A percentile compares a stretch with the other conserved stretches of the same genome.
These are phyloP conservation scores for Cyclostephanos tholiformis DNA, from an alignment of 108 stramenopile species.

Conservation along the genomic window DNA sequence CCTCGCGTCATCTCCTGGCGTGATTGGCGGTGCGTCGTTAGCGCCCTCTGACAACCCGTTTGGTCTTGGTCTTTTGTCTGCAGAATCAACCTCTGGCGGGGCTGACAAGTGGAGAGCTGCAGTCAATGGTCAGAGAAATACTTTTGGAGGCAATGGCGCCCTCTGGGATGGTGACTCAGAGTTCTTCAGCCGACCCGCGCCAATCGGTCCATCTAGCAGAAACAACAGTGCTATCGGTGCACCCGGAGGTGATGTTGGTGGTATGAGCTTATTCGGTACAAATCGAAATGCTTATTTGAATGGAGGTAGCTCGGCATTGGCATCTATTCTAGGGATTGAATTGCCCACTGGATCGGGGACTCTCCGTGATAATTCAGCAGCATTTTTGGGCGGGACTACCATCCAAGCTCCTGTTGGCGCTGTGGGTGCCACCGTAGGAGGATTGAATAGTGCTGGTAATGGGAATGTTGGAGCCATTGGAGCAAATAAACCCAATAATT, in stretches of 20 bases:
- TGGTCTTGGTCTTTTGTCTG: conserved; percentile 30
- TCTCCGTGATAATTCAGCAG: conserved; percentile 56
- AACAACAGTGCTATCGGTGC: conserved; percentile 17
- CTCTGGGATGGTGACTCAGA: conserved; percentile 40
- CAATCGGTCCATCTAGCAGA: conserved; percentile 41
- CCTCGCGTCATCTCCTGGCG: conserved; percentile 23
- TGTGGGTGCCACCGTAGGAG: conserved; percentile 1
- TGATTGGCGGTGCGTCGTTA: conserved; percentile 49
- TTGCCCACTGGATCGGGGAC: conserved; percentile 81
- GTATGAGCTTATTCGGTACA: conserved; percentile 40
- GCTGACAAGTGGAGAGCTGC: conserved; percentile 47
- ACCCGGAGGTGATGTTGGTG: conserved; percentile 36
- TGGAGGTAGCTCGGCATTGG: conserved; percentile 77
- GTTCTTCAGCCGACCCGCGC: conserved; percentile 27
- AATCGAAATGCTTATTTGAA: conserved; percentile 32
- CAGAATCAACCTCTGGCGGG: conserved; percentile 17
- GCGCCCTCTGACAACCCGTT: conserved; percentile 30
- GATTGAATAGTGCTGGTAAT: neutral
- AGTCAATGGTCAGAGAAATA: conserved; percentile 48
- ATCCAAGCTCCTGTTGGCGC: conserved; percentile 24
- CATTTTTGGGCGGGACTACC: conserved; percentile 19
- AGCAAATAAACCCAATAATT: conserved; percentile 52
- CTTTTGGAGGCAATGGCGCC: conserved; percentile 38
- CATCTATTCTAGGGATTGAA: conserved; percentile 84
- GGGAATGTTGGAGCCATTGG: conserved; percentile 50